Percentiles rank a stretch among this genome's conserved stretches.
Evolutionary conservation across 2,329 filamentous ascomycete species (phyloP).

Genomic region (Elsinoe arachidis): DNA sequence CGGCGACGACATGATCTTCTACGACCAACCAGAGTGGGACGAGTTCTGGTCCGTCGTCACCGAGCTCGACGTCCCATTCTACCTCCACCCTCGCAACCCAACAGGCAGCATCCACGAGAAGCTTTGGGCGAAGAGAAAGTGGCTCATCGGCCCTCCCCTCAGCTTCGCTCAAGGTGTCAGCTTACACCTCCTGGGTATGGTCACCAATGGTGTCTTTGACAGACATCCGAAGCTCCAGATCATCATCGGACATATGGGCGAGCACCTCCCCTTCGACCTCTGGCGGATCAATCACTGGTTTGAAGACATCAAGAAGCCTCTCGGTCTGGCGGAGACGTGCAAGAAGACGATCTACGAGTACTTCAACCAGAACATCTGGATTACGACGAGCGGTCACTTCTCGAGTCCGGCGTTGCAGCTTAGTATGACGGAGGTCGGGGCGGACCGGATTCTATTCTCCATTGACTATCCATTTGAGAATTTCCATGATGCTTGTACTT

Average conservation of each 20-base stretch:
- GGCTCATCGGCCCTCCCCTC: conserved; percentile 52
- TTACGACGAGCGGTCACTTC: conserved; percentile 51
- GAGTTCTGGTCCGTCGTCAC: conserved; percentile 51
- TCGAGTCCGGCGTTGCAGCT: conserved; percentile 46
- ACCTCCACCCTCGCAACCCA: conserved; percentile 49
- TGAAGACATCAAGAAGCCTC: conserved; percentile 46
- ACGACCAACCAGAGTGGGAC: conserved; percentile 53
- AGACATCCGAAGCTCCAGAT: conserved; percentile 39
- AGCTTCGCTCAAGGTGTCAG: conserved; percentile 52
- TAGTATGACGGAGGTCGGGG: conserved; percentile 40
- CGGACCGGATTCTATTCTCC: conserved; percentile 23
- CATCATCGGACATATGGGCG: conserved; percentile 41
- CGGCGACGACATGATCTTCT: conserved; percentile 55
- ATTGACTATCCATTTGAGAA: conserved; percentile 27
- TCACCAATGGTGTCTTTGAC: conserved; percentile 44
- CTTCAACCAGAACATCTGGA: conserved; percentile 48
- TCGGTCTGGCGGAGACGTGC: conserved; percentile 34
- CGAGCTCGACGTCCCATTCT: conserved; percentile 56
- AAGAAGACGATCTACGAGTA: conserved; percentile 44
- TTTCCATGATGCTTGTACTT: conserved; percentile 23
- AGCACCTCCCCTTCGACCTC: conserved; percentile 44
- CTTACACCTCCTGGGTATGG: conserved; percentile 47
- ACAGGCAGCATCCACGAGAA: conserved; percentile 47
- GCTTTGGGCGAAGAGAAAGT: conserved; percentile 51
- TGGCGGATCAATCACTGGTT: conserved; percentile 44